Base-by-base conservation (phyloP, 2,329 filamentous ascomycete species). In the Ophiostoma montium region DNA sequence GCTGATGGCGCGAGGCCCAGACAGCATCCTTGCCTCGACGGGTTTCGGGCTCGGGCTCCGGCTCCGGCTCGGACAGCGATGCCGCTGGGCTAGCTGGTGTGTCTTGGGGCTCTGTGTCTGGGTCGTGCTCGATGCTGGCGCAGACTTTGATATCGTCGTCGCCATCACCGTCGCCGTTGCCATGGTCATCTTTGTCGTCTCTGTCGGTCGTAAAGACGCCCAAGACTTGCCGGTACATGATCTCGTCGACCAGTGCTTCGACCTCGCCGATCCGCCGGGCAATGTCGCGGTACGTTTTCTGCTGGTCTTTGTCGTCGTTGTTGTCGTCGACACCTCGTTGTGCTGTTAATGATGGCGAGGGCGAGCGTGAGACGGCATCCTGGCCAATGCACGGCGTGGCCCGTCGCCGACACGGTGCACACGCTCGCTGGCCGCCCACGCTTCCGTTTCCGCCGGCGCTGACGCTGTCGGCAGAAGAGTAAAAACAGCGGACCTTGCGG, bases 401-500 rank as follows among this genome's bases (percentile, higher is more conserved):
- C 2, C 72, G 65, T 3, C 65, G 57, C 23, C 63, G 60, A 52
- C 74, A 77, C 3, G 64, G 65, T 30, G 66, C 59, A 49, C 74
- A 76, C 2, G 65, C 54, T 3, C 59, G 50, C 11, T 32, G 31
- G 3, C 47, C 42, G 30, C 8, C 11, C 16, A 13, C 19, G 8
- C 15, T 19, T 6, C 11, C 35, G 9, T 18, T 12, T n/a, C n/a
- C n/a, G 9, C 23, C 15, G 15, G 12, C 10, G 32, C 7, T 21
- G 21, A 6, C n/a, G 27, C 5, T 12, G 19, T 18, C n/a, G 9
- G 10, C n/a, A 12, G 19, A 32, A 10, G 60, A 57, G 49, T 71
- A 70, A 19, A 64, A 65, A 54, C 74, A 77, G 4, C 65, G 62
- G 10, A 70, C 65, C 60, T 77, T 78, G 27, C 72, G 67, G 43